Evolutionary conservation across 768 basidiomycete species (phyloP).

Genomic region (Termitomyces sp.): DNA sequence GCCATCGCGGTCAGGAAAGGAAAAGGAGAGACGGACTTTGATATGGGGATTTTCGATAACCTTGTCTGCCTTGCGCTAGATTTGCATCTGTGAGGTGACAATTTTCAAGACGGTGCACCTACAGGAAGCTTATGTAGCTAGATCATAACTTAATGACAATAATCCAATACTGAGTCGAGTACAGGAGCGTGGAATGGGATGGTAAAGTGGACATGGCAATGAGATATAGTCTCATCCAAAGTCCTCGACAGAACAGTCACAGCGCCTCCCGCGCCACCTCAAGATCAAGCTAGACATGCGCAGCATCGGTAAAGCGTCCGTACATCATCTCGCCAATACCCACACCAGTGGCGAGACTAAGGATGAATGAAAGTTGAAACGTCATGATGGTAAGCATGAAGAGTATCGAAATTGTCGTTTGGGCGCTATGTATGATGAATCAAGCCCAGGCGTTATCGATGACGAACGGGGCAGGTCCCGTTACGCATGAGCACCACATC

Average conservation of each 20-base stretch:
- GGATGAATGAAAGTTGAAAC: constrained; percentile 57
- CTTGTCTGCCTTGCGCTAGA: no score
- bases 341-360: constrained; percentile 54
- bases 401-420: constrained; percentile 50
- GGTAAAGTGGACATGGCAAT: background rate
- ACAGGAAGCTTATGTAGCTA: background rate
- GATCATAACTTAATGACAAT: background rate
- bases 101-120: no score
- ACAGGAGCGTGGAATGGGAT: background rate
- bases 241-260: background rate
- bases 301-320: constrained; percentile 29
- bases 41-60: no score
- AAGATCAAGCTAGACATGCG: background rate
- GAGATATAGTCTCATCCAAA: no score
- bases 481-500: constrained; percentile 19
- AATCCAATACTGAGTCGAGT: background rate
- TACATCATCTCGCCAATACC: constrained; percentile 67
- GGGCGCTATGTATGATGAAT: constrained; percentile 54
- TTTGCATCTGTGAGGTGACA: no score
- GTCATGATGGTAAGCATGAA: constrained; percentile 82
- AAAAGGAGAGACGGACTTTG: no score
- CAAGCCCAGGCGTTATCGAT: constrained; percentile 57
- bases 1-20: no score
- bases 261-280: background rate
- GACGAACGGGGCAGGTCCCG: constrained; percentile 51